Evolutionary conservation across 2,329 filamentous ascomycete genomes (phyloP), one percentile per base, ranked within the genome.

Genomic region (Phyllosticta paracitricarpa): DNA sequence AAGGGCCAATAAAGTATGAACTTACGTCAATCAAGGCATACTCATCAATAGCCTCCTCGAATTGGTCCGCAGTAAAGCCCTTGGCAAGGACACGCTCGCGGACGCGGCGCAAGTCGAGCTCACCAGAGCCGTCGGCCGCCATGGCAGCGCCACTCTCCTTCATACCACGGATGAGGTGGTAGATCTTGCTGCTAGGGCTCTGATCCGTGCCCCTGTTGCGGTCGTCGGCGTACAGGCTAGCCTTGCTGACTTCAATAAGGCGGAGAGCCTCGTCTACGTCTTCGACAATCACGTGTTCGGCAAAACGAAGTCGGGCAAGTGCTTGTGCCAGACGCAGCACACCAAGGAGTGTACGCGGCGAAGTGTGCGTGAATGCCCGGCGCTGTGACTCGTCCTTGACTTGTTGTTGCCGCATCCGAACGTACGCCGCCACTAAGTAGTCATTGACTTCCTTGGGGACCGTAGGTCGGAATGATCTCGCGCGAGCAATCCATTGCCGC

Each of bases 381-480:
- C 93, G 93, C 71, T 85, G 87, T 73, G 88, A 89, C 77, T 97
- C 94, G 64, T 96, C 92, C 62, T 89, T 86, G 74, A 93, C 91
- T 75, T 97, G 91, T 70, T 92, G 85, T 69, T 96, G 91, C 59
- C 94, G 88, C 81, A 99, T 88, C 64, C 90, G 89, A 33, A 99
- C 94, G 72, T 99, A 99, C 0, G 93, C 95, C 72, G 93, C 94
- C 60, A 96, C 89, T 80, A 99, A 91, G 79, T 99, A 99, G 72
- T 99, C 94, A 0, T 90, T 92, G 3, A 97, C 90, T 6, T 83
- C 81, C 69, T 87, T 88, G 0, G 93, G 91, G 4, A 99, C 89
- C 0, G 87, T 85, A 7, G 94, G 94, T 12, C 93, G 86, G 82
- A 87, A 97, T 17, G 88, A 90, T 59, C 94, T 88, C 1, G 94